These are phyloP conservation scores for Chloranthus sessilifolius DNA, from an alignment of 164 flowering plant species.

Conservation along the genomic window DNA sequence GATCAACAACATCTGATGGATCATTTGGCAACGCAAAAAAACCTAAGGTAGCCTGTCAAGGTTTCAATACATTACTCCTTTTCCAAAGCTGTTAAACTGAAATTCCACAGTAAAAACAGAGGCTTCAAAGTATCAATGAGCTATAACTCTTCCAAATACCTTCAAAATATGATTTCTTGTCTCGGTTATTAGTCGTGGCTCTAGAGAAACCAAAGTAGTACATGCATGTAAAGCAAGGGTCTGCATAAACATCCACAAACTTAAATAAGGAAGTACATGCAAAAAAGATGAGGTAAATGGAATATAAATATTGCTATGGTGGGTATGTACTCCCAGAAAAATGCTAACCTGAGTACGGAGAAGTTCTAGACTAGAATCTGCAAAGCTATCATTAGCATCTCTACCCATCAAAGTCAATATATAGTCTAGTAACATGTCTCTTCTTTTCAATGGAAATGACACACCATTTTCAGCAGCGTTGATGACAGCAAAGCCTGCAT, in stretches of 20 bases:
- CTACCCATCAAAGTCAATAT: slow-evolving; percentile 89
- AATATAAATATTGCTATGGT: not conserved
- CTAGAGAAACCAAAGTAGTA: slow-evolving; percentile 93
- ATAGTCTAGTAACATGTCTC: slow-evolving; percentile 85
- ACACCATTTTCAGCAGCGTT: slow-evolving; percentile 85
- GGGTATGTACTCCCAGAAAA: not conserved
- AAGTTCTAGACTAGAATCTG: slow-evolving; percentile 65
- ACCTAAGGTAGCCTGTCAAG: slow-evolving; percentile 85
- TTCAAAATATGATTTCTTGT: slow-evolving; percentile 86
- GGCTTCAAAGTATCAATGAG: not conserved
- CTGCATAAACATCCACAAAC: slow-evolving; percentile 26
- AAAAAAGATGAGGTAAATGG: not conserved
- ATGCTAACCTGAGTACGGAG: slow-evolving; percentile 76
- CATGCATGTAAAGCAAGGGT: slow-evolving; percentile 90
- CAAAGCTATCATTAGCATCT: slow-evolving; percentile 66
- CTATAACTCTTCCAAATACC: slow-evolving; percentile 44
- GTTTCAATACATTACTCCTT: slow-evolving; percentile 5
- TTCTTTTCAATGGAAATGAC: slow-evolving; percentile 81
- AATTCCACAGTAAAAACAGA: not conserved
- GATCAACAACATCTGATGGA: slow-evolving; percentile 65
- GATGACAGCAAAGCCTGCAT: slow-evolving; percentile 86
- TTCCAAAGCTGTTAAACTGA: not conserved
- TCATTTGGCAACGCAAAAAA: slow-evolving; percentile 93
- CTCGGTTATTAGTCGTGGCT: slow-evolving; percentile 83
- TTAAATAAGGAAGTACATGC: not conserved